Base-by-base conservation (phyloP, 441 rosid genomes). In the Populus hybrid region DNA sequence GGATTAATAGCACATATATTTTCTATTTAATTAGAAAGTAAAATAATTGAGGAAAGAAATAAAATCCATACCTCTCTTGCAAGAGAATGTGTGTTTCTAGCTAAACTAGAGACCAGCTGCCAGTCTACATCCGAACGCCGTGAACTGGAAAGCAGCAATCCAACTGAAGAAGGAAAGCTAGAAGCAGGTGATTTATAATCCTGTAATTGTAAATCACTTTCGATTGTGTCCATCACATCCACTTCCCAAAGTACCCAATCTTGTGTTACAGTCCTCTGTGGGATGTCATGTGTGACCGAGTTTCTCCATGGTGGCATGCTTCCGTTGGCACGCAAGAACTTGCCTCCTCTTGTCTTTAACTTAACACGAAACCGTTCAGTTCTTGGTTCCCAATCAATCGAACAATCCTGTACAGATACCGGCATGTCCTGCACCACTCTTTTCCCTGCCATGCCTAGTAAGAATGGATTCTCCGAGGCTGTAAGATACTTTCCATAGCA, bases 221-320 rank as follows among this genome's bases (percentile, higher is more conserved):
- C 83, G 81, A 90, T 86, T 10, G 90, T 79, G 36, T 85, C 87
- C 46, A 86, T 30, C 32, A 93, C 76, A 42, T 89, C 93, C 57
- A 94, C 93, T 40, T 90, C 88, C 99, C 97, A 94, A 23, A 89
- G 84, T 12, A 90, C 71, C 83, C 95, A 91, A 14, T 87, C 94
- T 76, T 90, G 93, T 23, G 97, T 89, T 18, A 90, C 73, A 76
- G 88, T 84, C 78, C 90, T 79, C 20, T 88, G 88, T 74, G 98
- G 92, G 71, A 82, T 79, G 72, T 90, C 98, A 70, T 94, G 97
- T 2, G 95, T 93, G 2, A 94, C 83, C 1, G 97, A 90, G 88
- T 94, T 90, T 76, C 95, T 82, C 95, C 95, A 91, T 1, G 97
- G 97, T 24, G 98, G 97, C 65, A 88, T 64, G 6, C 97, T 90